Evolutionary conservation across 2,329 filamentous ascomycete genomes (phyloP).

Genomic region (Curvularia sp.): DNA sequence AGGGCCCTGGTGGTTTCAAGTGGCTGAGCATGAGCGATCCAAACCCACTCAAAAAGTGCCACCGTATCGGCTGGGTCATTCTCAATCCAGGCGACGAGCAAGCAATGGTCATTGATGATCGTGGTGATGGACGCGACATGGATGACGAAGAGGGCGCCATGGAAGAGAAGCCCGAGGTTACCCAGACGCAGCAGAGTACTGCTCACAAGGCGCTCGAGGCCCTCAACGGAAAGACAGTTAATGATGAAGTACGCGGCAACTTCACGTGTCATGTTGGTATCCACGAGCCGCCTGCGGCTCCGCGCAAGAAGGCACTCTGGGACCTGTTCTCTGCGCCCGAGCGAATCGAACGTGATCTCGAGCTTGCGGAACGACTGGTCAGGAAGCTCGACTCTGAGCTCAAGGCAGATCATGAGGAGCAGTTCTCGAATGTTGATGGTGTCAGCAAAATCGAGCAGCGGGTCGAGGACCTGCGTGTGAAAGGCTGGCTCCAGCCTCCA

Average conservation of each 20-base stretch:
- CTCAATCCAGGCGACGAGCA: constrained; percentile 80
- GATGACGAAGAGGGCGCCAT: constrained; percentile 65
- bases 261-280: constrained; percentile 98
- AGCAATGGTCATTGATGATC: constrained; percentile 66
- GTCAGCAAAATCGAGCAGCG: constrained; percentile 82
- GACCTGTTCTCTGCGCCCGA: constrained; percentile 95
- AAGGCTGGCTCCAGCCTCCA: constrained; percentile 77
- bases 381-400: constrained; percentile 85
- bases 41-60: constrained; percentile 95
- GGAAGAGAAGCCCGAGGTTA: constrained; percentile 59
- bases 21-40: constrained; percentile 96
- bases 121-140: constrained; percentile 76
- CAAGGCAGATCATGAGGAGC: constrained; percentile 68
- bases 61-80: constrained; percentile 98
- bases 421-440: constrained; percentile 62
- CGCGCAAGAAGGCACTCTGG: constrained; percentile 95
- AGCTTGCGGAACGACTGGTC: constrained; percentile 81
- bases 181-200: constrained; percentile 57
- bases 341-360: constrained; percentile 87
- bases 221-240: constrained; percentile 97
- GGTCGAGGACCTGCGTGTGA: constrained; percentile 79
- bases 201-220: constrained; percentile 89
- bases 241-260: constrained; percentile 90
- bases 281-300: constrained; percentile 84
- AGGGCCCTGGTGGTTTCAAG: constrained; percentile 89